These are phyloP conservation scores for Vicia villosa DNA, from an alignment of 306 rosid genomes.

Conservation along the genomic window DNA sequence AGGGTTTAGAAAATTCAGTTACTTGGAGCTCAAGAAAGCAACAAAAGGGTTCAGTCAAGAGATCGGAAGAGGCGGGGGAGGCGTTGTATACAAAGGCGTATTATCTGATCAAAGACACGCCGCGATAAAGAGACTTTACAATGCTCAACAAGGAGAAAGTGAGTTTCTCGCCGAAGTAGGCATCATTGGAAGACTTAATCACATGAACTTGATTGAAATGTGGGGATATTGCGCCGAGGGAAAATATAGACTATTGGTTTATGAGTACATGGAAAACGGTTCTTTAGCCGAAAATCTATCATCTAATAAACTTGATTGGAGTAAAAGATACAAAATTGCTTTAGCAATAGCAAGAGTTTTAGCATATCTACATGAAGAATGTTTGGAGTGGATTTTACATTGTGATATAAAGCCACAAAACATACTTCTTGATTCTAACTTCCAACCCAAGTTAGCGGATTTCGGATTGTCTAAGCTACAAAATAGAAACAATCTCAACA, in stretches of 20 bases:
- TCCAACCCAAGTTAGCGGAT: constrained; percentile 34
- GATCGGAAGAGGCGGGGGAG: constrained; percentile 60
- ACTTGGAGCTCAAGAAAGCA: constrained; percentile 45
- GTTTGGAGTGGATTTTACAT: constrained; percentile 41
- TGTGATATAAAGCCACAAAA: constrained; percentile 42
- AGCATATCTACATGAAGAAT: constrained; percentile 38
- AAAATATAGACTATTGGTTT: constrained; percentile 32
- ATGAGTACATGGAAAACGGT: constrained; percentile 41
- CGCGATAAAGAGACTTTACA: constrained; percentile 47
- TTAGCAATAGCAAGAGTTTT: constrained; percentile 37
- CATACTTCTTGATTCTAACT: constrained; percentile 37
- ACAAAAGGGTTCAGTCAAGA: constrained; percentile 48
- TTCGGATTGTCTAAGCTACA: constrained; percentile 40
- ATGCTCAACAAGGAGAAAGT: constrained; percentile 45
- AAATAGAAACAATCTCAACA: constrained; percentile 23
- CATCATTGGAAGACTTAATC: constrained; percentile 42
- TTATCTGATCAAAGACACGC: constrained; percentile 47
- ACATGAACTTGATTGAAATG: constrained; percentile 45
- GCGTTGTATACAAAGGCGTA: constrained; percentile 53
- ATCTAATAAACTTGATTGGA: constrained; percentile 34
- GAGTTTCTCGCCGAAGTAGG: constrained; percentile 39
- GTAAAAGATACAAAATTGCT: constrained; percentile 31
- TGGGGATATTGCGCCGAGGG: constrained; percentile 46
- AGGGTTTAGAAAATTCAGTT: constrained; percentile 45
- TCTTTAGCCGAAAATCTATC: constrained; percentile 37